These are phyloP conservation scores for Amanita rubescens DNA, from an alignment of 768 basidiomycete species.

Conservation along the genomic window DNA sequence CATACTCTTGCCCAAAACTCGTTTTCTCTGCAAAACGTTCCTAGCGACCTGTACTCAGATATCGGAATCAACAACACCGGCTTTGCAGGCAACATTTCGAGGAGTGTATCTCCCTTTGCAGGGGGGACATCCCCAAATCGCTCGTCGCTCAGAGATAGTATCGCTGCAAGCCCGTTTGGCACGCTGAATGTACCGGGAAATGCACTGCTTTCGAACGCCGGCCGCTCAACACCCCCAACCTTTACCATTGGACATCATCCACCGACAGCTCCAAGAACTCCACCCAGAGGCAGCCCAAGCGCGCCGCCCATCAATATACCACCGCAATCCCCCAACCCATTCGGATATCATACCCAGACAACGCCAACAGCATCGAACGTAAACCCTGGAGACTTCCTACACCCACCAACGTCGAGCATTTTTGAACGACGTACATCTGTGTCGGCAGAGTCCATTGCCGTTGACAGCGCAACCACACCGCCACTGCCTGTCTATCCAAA, in stretches of 20 bases:
- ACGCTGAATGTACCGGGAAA: conserved; percentile 78
- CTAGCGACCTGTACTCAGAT: conserved; percentile 55
- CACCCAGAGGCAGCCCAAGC: conserved; percentile 51
- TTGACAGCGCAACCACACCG: conserved; percentile 59
- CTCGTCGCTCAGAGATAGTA: conserved; percentile 48
- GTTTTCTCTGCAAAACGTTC: conserved; percentile 45
- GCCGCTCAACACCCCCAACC: conserved; percentile 44
- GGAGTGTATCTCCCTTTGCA: conserved; percentile 43
- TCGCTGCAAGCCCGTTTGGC: conserved; percentile 66
- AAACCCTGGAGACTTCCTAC: conserved; percentile 59
- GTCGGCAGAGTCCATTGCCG: conserved; percentile 91
- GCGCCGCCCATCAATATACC: conserved; percentile 24
- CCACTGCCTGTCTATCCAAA: conserved; percentile 74
- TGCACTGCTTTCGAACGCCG: conserved; percentile 46
- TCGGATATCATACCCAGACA: conserved; percentile 38
- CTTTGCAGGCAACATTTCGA: conserved; percentile 12
- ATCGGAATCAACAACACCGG: conserved; percentile 23
- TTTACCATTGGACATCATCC: conserved; percentile 56
- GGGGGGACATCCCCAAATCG: conserved; percentile 38
- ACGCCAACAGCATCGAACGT: conserved; percentile 36
- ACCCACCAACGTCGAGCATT: conserved; percentile 66
- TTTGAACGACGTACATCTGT: conserved; percentile 91
- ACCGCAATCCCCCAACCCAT: conserved; percentile 39
- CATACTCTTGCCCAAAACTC: conserved; percentile 52
- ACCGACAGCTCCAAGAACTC: conserved; percentile 7